Conservation (phyloP, 768 basidiomycete genomes). For the Auricularia sp. region DNA sequence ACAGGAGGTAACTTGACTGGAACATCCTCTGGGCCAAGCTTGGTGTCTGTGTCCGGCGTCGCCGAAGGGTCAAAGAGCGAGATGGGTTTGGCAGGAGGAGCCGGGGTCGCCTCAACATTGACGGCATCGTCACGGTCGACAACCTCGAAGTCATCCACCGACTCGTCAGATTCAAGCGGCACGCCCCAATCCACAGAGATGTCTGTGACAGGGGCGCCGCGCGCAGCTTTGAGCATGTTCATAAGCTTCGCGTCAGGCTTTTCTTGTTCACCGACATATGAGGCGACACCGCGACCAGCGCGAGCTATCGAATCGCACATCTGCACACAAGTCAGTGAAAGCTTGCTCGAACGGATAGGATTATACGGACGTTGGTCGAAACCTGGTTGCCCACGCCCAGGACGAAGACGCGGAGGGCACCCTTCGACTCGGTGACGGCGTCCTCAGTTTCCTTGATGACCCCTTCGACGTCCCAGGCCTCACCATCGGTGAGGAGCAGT, state of each 20-base stretch:
- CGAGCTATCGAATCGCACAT: conserved; percentile 46
- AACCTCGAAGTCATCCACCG: conserved; percentile 12
- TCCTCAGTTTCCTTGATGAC: conserved; percentile 1
- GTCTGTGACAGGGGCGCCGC: conserved; percentile 35
- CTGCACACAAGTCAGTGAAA: background rate
- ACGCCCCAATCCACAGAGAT: conserved; percentile 41
- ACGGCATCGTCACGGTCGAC: background rate
- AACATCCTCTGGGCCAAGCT: background rate
- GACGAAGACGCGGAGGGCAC: conserved; percentile 38
- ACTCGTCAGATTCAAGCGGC: background rate
- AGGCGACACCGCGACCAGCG: conserved; percentile 40
- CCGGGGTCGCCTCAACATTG: background rate
- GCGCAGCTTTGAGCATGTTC: conserved; percentile 41
- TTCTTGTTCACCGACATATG: conserved; percentile 38
- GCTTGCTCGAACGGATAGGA: background rate
- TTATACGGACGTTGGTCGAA: conserved; percentile 24
- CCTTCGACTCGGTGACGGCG: background rate
- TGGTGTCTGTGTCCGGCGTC: background rate
- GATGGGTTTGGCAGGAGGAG: background rate
- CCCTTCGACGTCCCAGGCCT: conserved; percentile 17
- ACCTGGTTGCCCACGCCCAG: conserved; percentile 46
- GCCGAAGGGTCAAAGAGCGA: conserved; percentile 4
- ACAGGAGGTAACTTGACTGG: conserved; percentile 9
- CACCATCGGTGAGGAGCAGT: conserved; percentile 53
- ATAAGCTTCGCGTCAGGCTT: conserved; percentile 42